Evolutionary conservation across 805 yeast species (phyloP), one percentile per base, ranked within the genome.

Genomic region (Yamadazyma sp.): DNA sequence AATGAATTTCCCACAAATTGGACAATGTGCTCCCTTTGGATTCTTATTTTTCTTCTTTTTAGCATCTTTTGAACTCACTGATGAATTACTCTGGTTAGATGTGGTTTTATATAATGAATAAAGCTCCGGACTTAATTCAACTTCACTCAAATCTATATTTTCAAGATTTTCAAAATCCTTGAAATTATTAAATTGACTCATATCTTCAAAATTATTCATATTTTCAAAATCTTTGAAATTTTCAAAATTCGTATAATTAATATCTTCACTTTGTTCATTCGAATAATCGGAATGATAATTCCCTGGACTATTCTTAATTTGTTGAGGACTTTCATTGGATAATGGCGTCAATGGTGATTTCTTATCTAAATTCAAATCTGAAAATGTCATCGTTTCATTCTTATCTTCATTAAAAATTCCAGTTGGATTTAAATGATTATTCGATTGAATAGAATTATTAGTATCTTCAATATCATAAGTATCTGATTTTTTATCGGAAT

Each of bases 1-100:
- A 35, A 67, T 67, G 45, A 47, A 62, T 41, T 64, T 64, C 35
- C 58, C 66, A 44, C 73, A 67, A 11, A 67, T 47, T 6, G 58
- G 36, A 38, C 73, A 67, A 9, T 56, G 50, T 15, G 69, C 55
- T 8, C 70, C 70, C 38, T 64, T 66, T 20, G 57, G 39, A 13
- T 38, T 35, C 27, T 58, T 48, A 30, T 61, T 59, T 35, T 51
- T 40, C 24, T 30, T 39, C 23, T 39, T 37, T 15, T 43, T 38
- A 14, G 30, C 28, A 7, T 27, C 31, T 4, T 31, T 26, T 4
- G 55, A 49, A 23, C 39, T 45, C 14, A 39, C 33, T 23, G 45
- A 36, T 12, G 42, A 37, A 7, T 19, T 23, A 26, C 48, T 42
- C 10, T 39, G 48, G 27, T 36, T 41, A 16, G 51, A 45, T 12